A percentile compares a stretch with the other conserved stretches of the same genome.
Evolutionary conservation across 2,329 filamentous ascomycete genomes (phyloP).

Genomic region (Microsporum ferrugineum): DNA sequence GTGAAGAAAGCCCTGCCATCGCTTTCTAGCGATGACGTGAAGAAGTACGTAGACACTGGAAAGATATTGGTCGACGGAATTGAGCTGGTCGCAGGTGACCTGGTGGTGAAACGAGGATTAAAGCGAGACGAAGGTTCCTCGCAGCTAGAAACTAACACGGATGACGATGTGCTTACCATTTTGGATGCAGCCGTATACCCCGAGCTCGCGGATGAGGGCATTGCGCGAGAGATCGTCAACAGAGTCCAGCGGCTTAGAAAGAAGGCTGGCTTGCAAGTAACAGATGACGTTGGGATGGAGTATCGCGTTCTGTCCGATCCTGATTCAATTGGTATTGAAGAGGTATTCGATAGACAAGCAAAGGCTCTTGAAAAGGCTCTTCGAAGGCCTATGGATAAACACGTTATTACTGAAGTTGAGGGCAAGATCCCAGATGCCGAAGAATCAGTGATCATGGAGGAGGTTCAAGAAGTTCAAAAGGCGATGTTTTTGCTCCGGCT

Average conservation of each 20-base stretch:
- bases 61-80: slow-evolving; percentile 79
- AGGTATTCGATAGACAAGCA: slow-evolving; percentile 58
- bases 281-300: slow-evolving; percentile 92
- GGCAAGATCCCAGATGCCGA: slow-evolving; percentile 45
- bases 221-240: slow-evolving; percentile 86
- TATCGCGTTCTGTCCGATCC: slow-evolving; percentile 73
- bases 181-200: slow-evolving; percentile 74
- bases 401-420: slow-evolving; percentile 48
- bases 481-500: slow-evolving; percentile 68
- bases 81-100: slow-evolving; percentile 65
- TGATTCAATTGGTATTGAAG: slow-evolving; percentile 59
- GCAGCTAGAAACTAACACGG: slow-evolving; percentile 74
- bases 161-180: slow-evolving; percentile 81
- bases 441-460: slow-evolving; percentile 59
- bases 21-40: slow-evolving; percentile 69
- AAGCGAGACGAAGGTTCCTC: slow-evolving; percentile 60
- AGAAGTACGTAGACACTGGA: slow-evolving; percentile 60
- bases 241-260: slow-evolving; percentile 86
- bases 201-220: slow-evolving; percentile 74
- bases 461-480: slow-evolving; percentile 77
- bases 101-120: slow-evolving; percentile 69
- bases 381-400: slow-evolving; percentile 63
- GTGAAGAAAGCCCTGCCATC: slow-evolving; percentile 82
- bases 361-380: slow-evolving; percentile 63
- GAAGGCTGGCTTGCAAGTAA: slow-evolving; percentile 80